Conservation (phyloP, 768 basidiomycete genomes). For the Agaricus sinodeliciosus region DNA sequence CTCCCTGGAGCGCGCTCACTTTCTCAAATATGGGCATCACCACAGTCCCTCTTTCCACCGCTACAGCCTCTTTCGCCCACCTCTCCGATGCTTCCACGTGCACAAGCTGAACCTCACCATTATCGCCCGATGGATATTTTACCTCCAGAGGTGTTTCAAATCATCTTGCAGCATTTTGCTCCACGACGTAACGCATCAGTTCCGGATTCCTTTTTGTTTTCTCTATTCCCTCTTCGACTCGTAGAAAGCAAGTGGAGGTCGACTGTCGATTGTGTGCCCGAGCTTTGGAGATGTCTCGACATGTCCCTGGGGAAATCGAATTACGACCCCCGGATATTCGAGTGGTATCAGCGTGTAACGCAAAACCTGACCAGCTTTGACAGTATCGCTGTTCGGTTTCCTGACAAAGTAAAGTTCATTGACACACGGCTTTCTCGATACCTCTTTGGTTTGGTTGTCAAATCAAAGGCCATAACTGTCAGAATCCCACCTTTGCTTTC, state of each 20-base stretch:
- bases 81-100: neutral
- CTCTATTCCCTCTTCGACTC: neutral
- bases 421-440: neutral
- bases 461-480: neutral
- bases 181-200: neutral
- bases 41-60: neutral
- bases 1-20: too few species aligned
- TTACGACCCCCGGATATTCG: neutral
- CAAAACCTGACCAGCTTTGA: neutral
- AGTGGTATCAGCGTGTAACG: neutral
- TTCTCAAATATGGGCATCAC: too few species aligned
- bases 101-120: too few species aligned
- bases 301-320: neutral
- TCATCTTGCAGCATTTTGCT: neutral
- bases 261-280: neutral
- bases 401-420: neutral
- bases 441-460: neutral
- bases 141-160: neutral
- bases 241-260: neutral
- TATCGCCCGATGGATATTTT: neutral
- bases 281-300: conserved; percentile 1
- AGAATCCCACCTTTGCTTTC: neutral
- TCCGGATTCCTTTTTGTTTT: neutral
- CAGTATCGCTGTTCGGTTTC: neutral
- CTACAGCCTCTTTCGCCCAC: neutral